Evolutionary conservation across 495 filamentous ascomycete species (phyloP), one percentile per base, ranked within the genome.

Genomic region (Penicillium coprophilum): DNA sequence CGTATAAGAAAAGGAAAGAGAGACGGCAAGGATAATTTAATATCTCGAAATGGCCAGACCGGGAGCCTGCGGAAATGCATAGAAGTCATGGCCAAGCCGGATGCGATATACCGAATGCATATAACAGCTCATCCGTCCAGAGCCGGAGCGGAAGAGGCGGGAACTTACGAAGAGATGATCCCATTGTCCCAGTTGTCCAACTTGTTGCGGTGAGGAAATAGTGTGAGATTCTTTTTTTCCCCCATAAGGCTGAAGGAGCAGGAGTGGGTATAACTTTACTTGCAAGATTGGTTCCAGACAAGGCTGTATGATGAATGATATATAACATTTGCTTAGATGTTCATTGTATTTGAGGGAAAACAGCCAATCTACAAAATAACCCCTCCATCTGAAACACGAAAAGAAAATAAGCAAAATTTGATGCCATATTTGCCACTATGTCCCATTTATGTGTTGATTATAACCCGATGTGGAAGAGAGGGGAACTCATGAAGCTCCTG

Each of bases 61-160:
- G 66, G 66, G 61, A 69, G 54, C 61, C 58, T 67, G 66, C 66
- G 63, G 63, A 64, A 62, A 62, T 57, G 53, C 53, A 44, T 34
- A 32, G 47, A 41, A 60, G n/a, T 28, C 27, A 52, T 50, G 44
- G 62, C 56, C 56, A 54, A 54, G 55, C 52, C 55, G 54, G 58
- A 24, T 55, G 56, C 56, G 44, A 64, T 67, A 31, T 7, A 24
- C 41, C 24, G 24, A 52, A 9, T 51, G 34, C 55, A 51, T 49
- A 21, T n/a, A n/a, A n/a, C n/a, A 4, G n/a, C 24, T 38, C 24
- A 57, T 52, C 46, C 55, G 46, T 19, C 38, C 19, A 52, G 23
- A 45, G 47, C 55, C 55, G 47, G 40, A 58, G 46, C 57, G 64
- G 58, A 59, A 62, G 64, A 47, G 34, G 59, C 55, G 58, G 58